phyloP scores from a whole-genome alignment of 331 rosid species.

The Rhamnella rubrinervis region DNA sequence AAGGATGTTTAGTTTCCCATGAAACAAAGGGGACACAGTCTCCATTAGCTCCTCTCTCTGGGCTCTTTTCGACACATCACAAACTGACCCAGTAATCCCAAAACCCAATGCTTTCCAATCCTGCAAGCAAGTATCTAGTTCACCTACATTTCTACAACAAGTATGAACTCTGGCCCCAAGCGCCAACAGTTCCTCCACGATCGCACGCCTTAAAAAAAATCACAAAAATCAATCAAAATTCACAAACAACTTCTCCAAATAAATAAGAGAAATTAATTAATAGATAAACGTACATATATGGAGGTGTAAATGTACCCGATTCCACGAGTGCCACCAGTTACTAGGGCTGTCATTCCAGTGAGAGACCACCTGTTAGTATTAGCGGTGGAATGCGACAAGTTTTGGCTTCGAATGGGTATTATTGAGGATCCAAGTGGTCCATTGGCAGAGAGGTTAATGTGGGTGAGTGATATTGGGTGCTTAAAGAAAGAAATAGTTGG shows the following conservation, averaged over 20 bases:
- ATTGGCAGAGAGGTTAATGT: not conserved
- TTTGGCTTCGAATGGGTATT: slow-evolving; percentile 6
- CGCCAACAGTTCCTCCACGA: slow-evolving; percentile 62
- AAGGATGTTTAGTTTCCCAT: slow-evolving; percentile 68
- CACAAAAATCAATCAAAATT: not conserved
- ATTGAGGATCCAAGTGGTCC: not conserved
- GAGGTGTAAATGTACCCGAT: slow-evolving; percentile 35
- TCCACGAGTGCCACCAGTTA: slow-evolving; percentile 92
- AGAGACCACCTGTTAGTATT: slow-evolving; percentile 60
- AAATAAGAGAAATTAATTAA: not conserved
- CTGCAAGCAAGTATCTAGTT: slow-evolving; percentile 41
- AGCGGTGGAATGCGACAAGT: not conserved
- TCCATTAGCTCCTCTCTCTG: slow-evolving; percentile 49
- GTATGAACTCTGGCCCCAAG: slow-evolving; percentile 65
- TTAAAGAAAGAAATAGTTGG: not conserved
- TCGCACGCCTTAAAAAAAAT: slow-evolving; percentile 37
- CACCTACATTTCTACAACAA: slow-evolving; percentile 46
- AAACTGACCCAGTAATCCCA: slow-evolving; percentile 48
- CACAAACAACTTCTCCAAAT: not conserved
- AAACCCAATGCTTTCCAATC: slow-evolving; percentile 56
- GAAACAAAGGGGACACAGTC: slow-evolving; percentile 36
- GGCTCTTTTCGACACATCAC: slow-evolving; percentile 40
- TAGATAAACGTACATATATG: not conserved
- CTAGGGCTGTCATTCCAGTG: slow-evolving; percentile 66
- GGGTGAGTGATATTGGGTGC: slow-evolving; percentile 4